A percentile compares a stretch with the other conserved stretches of the same genome.
Conservation (phyloP, 768 basidiomycete species). For the Boletus coccyginus region DNA sequence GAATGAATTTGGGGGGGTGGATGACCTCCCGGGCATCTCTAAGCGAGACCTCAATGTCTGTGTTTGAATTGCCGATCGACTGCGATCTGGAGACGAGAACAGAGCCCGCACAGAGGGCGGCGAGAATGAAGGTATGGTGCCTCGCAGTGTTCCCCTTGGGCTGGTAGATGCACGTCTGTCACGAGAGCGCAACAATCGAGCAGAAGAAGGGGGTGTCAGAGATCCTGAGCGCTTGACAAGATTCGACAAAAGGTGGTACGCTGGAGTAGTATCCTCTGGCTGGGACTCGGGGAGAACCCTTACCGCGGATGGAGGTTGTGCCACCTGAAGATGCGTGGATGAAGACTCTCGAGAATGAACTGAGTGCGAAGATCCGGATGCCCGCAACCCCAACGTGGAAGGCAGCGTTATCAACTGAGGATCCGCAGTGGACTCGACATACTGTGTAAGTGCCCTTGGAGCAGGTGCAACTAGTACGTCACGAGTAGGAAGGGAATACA, state of each 20-base stretch:
- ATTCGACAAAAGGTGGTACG: slow-evolving; percentile 60
- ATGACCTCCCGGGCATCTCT: slow-evolving; percentile 28
- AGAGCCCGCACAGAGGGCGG: slow-evolving; percentile 12
- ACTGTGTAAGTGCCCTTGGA: slow-evolving; percentile 75
- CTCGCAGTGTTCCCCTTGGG: slow-evolving; percentile 28
- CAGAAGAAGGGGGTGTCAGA: slow-evolving; percentile 22
- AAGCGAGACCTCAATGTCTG: slow-evolving; percentile 26
- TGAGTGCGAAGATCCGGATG: slow-evolving; percentile 30
- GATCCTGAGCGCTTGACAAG: slow-evolving; percentile 43
- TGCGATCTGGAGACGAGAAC: slow-evolving; percentile 13
- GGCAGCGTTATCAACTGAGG: slow-evolving; percentile 57
- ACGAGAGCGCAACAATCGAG: slow-evolving; percentile 32
- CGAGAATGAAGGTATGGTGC: slow-evolving; percentile 11
- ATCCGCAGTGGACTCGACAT: slow-evolving; percentile 56
- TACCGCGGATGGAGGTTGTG: neutral
- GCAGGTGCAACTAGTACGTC: slow-evolving; percentile 60
- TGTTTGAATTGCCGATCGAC: slow-evolving; percentile 5
- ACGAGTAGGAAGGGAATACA: slow-evolving; percentile 50
- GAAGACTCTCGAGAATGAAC: slow-evolving; percentile 9
- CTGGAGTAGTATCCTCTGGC: slow-evolving; percentile 48
- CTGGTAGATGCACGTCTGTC: slow-evolving; percentile 35
- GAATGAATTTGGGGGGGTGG: slow-evolving; percentile 25
- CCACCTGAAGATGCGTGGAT: neutral
- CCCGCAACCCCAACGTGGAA: slow-evolving; percentile 66
- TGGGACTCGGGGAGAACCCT: slow-evolving; percentile 35